A percentile compares a stretch with the other conserved stretches of the same genome.
Evolutionary conservation across 2,329 filamentous ascomycete genomes (phyloP).

Genomic region (Botryotinia convoluta): DNA sequence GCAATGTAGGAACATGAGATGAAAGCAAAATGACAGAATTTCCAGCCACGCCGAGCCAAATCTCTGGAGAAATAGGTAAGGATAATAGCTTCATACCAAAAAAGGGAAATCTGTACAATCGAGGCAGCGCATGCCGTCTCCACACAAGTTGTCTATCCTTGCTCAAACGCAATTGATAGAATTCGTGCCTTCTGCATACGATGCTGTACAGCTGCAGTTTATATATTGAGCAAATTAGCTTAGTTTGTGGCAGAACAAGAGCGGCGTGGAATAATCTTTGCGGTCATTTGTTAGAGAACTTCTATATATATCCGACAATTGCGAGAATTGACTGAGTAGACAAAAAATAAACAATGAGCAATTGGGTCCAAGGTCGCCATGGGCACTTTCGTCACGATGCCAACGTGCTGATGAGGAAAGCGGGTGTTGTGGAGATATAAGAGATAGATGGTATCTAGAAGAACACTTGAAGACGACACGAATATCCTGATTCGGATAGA

Average conservation of each 20-base stretch:
- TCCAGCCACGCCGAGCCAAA: background rate
- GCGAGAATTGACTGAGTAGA: background rate
- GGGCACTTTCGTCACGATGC: background rate
- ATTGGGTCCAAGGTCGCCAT: accelerated
- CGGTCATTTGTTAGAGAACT: background rate
- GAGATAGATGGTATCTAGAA: no score
- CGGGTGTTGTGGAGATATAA: no score
- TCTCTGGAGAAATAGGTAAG: background rate
- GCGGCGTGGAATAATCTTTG: background rate
- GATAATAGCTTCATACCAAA: background rate
- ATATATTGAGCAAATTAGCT: background rate
- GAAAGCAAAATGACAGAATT: background rate
- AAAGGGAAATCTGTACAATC: no score
- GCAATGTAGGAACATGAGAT: background rate
- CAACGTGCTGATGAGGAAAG: no score
- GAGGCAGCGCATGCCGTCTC: background rate
- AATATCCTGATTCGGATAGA: accelerated
- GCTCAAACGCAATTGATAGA: background rate
- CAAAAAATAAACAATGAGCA: background rate
- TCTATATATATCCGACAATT: background rate
- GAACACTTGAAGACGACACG: no score
- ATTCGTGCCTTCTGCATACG: no score
- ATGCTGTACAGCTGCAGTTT: background rate
- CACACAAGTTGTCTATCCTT: background rate
- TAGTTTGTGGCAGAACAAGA: background rate